These are phyloP conservation scores for Calonectria ilicicola DNA, from an alignment of 2,329 filamentous ascomycete species.

Conservation along the genomic window DNA sequence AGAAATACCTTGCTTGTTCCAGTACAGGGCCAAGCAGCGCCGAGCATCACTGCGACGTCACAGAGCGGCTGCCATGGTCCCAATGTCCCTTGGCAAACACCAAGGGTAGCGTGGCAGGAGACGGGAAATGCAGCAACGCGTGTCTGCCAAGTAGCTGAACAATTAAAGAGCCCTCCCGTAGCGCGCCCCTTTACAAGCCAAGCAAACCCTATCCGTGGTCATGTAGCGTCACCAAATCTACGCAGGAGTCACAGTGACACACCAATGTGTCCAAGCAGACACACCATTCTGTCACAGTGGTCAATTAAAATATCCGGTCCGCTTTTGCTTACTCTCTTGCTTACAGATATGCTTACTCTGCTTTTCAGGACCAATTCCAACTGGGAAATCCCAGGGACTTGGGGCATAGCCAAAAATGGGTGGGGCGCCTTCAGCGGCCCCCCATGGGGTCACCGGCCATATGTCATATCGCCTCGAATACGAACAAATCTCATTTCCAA, in stretches of 20 bases:
- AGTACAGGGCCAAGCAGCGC: not conserved
- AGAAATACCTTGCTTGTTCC: not conserved
- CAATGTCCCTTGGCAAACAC: not conserved
- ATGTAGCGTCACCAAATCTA: not conserved
- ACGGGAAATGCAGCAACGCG: not conserved
- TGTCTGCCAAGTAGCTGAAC: not conserved
- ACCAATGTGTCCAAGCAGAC: not conserved
- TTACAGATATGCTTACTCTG: not conserved
- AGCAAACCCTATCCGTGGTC: not conserved
- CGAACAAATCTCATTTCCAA: not conserved
- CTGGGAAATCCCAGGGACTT: not conserved
- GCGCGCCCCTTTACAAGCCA: not conserved
- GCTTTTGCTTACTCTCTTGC: slow-evolving; percentile 1
- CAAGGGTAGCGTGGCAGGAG: not conserved
- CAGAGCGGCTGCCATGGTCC: not conserved
- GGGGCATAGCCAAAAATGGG: not conserved
- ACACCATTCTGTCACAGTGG: not conserved
- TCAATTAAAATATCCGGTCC: not conserved
- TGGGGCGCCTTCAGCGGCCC: not conserved
- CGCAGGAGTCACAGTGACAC: not conserved
- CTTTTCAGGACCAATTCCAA: not conserved
- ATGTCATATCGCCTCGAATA: not conserved
- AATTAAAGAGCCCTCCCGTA: not conserved
- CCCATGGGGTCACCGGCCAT: not conserved
- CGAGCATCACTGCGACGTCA: not conserved